Evolutionary conservation across 805 yeast genomes (phyloP).

Genomic region (Ogataea ganodermae): DNA sequence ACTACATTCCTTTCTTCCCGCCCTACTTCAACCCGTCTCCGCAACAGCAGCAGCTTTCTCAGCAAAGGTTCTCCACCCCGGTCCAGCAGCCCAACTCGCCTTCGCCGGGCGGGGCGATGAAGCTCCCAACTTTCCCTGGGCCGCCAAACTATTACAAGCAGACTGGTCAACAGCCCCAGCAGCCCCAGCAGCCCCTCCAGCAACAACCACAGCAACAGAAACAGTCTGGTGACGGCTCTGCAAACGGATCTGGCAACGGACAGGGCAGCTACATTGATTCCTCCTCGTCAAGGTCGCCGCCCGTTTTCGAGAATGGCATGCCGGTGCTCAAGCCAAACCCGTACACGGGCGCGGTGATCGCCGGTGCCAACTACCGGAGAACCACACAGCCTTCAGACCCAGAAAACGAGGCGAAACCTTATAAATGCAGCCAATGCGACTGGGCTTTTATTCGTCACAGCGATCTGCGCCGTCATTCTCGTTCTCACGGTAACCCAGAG

Average conservation of each 20-base stretch:
- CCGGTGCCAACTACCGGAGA: conserved; percentile 14
- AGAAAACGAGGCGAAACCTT: conserved; percentile 34
- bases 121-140: conserved; percentile 20
- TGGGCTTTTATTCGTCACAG: conserved; percentile 75
- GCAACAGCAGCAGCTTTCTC: conserved; percentile 28
- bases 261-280: conserved; percentile 14
- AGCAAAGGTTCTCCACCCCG: conserved; percentile 23
- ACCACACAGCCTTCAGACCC: conserved; percentile 22
- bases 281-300: conserved; percentile 9
- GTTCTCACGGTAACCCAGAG: conserved; percentile 66
- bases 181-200: conserved; percentile 14
- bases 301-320: conserved; percentile 12
- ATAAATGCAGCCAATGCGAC: conserved; percentile 48
- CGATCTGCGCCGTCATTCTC: conserved; percentile 66
- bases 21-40: conserved; percentile 25
- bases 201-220: conserved; percentile 12
- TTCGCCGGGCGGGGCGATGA: conserved; percentile 14
- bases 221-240: neutral
- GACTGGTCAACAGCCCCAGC: conserved; percentile 12
- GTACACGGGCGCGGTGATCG: conserved; percentile 14
- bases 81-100: conserved; percentile 15
- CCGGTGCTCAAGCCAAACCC: conserved; percentile 22
- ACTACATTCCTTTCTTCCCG: conserved; percentile 27
- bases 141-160: conserved; percentile 18
- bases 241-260: conserved; percentile 4